Evolutionary conservation across 805 yeast genomes (phyloP), one percentile per base, ranked within the genome.

Genomic region (Nakazawaea populi): DNA sequence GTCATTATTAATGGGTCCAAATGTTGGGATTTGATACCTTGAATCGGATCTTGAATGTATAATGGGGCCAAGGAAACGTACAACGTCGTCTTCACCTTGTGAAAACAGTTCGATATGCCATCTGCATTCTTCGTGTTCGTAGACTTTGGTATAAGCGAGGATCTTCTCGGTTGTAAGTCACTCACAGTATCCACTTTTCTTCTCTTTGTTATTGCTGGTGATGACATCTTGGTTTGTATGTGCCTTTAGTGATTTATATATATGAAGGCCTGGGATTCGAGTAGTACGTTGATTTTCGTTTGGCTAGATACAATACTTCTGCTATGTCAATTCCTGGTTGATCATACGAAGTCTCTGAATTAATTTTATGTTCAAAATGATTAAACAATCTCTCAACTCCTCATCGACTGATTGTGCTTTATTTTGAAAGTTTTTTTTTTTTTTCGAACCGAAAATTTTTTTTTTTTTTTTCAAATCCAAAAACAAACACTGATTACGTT

Each of bases 61-160:
- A 81, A 73, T 48, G 99, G 99, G 5, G 99, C 97, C 48, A 94
- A 65, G 7, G 96, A 89, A 5, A 90, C 82, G 63, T 91, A 89
- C 65, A 94, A 64, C 12, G 80, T 70, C 1, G 86, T 70, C 48
- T 77, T 72, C 50, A 82, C 77, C 42, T 68, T 72, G 57, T 80
- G 82, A 71, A 88, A 89, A 62, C 96, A 86, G 60, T 83, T 79
- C 1, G 92, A 77, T 12, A 79, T 52, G 0, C 85, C 85, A 36
- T 60, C 60, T 27, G 43, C 49, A 12, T 46, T 41, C 34, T 44
- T 14, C 6, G 47, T 41, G 37, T 53, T 53, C 34, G 52, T 38
- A 18, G 53, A 47, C 14, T 41, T 47, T 14, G 55, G 50, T 32
- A 53, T 50, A 28, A 53, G 37, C 10, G 55, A 49, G 7, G 49